Evolutionary conservation across 2,329 filamentous ascomycete species (phyloP), one percentile per base, ranked within the genome.

Genomic region (Knufia petricola): DNA sequence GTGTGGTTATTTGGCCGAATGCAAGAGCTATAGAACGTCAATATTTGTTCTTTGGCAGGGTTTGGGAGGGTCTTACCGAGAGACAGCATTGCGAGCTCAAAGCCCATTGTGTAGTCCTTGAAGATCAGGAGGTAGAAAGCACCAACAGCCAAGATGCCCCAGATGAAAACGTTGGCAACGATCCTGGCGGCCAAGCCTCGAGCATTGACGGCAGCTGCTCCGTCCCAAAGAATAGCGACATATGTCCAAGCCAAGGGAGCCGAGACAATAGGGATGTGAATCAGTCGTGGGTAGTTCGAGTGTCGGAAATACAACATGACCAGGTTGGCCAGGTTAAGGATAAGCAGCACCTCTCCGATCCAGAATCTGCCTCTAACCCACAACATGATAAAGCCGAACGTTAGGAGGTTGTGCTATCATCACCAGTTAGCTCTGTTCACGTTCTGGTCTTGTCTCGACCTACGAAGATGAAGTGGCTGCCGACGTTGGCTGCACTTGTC

Each of bases 221-320:
- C 88, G 58, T 87, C 86, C 86, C 87, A 94, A 72, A 89, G 90
- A 46, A 95, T 74, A 24, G 85, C 84, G 12, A 90, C 81, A 61
- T 92, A 85, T 12, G 84, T 88, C 85, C 87, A 95, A 1, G 84
- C 85, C 57, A 94, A 72, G 4, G 88, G 88, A 0, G 81, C 85
- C 13, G 84, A 82, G 19, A 88, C 79, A 38, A 81, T 81, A 4
- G 86, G 79, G 9, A 81, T 70, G 66, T 94, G 87, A 58, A 94
- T 85, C 60, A 85, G 79, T 52, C 81, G 75, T 3, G 85, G 79
- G 48, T 83, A 82, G 0, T 76, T 77, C 17, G 76, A 75, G 69
- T 94, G 83, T 53, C 84, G 81, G 77, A 90, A 88, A 70, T 94
- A 94, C 26, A 89, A 76, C 30, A 77, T 74, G 7, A 76, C 76